phyloP scores from a whole-genome alignment of 176 grass and related monocot species.

The Paspalum vaginatum region DNA sequence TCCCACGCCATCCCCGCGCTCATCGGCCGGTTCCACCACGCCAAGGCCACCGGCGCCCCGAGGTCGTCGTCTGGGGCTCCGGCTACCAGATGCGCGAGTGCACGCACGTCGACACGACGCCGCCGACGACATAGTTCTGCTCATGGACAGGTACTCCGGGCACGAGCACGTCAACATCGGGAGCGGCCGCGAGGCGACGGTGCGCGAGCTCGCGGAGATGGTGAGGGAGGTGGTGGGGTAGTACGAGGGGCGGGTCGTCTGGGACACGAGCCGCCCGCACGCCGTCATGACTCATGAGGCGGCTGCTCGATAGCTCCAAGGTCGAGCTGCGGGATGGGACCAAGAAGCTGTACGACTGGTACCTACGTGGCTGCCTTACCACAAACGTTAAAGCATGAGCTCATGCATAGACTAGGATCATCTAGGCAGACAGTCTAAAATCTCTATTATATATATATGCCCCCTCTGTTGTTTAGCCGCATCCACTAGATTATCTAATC shows the following conservation, averaged over 20 bases:
- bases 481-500: too few species aligned
- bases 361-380: conserved; percentile 20
- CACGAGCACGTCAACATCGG: conserved; percentile 46
- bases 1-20: conserved; percentile 68
- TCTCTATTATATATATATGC: too few species aligned
- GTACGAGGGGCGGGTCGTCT: conserved; percentile 56
- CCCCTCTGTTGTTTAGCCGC: too few species aligned
- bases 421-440: too few species aligned
- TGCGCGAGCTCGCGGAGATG: conserved; percentile 58
- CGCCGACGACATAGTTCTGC: conserved; percentile 40
- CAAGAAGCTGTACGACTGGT: conserved; percentile 54
- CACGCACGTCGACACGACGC: conserved; percentile 68
- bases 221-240: conserved; percentile 70
- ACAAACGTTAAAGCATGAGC: neutral
- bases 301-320: conserved; percentile 71
- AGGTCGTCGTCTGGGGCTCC: conserved; percentile 77
- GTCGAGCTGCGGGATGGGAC: conserved; percentile 57
- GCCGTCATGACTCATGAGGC: conserved; percentile 55
- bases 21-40: conserved; percentile 76
- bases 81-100: conserved; percentile 66
- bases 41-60: conserved; percentile 45
- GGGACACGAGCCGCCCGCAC: conserved; percentile 56
- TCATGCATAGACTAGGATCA: neutral
- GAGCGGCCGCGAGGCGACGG: conserved; percentile 33
- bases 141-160: conserved; percentile 54